phyloP scores from a whole-genome alignment of 352 stramenopile genomes.

The Halophytophthora polymorphica region DNA sequence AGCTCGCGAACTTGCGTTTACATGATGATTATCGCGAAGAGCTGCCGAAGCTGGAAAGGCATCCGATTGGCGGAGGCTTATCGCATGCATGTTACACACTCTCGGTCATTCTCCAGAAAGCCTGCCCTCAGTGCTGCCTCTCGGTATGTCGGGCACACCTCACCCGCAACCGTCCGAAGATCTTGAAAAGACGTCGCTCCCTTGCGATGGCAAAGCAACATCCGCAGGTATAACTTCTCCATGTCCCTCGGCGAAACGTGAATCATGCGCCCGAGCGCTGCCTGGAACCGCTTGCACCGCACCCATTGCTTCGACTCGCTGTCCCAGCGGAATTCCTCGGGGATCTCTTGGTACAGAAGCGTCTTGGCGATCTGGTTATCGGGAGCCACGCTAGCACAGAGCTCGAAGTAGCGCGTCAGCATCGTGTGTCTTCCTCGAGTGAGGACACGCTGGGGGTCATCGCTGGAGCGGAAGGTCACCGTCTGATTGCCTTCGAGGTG shows the following conservation, averaged over 20 bases:
- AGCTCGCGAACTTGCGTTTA: constrained; percentile 12
- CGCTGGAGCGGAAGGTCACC: not conserved
- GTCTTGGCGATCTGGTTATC: not conserved
- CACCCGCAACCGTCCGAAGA: constrained; percentile 15
- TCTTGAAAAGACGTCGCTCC: constrained; percentile 23
- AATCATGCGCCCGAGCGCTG: constrained; percentile 17
- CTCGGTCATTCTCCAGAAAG: constrained; percentile 18
- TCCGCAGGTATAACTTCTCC: constrained; percentile 23
- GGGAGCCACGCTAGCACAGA: constrained; percentile 3
- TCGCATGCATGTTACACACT: constrained; percentile 17
- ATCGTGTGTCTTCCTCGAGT: not conserved
- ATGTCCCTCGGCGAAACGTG: constrained; percentile 14
- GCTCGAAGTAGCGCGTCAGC: not conserved
- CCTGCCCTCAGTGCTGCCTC: constrained; percentile 11
- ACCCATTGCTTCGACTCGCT: constrained; percentile 10
- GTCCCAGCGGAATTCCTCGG: constrained; percentile 12
- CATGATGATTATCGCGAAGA: constrained; percentile 28
- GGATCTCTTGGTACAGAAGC: constrained; percentile 21
- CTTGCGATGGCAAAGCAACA: constrained; percentile 16
- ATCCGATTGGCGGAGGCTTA: constrained; percentile 15
- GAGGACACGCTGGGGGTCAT: not conserved
- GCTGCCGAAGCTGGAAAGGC: constrained; percentile 24
- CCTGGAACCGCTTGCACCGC: constrained; percentile 6
- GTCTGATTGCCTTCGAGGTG: not conserved
- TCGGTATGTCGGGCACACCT: constrained; percentile 10